Evolutionary conservation across 2,329 filamentous ascomycete species (phyloP), one percentile per base, ranked within the genome.

Genomic region (Exophiala mesophila): DNA sequence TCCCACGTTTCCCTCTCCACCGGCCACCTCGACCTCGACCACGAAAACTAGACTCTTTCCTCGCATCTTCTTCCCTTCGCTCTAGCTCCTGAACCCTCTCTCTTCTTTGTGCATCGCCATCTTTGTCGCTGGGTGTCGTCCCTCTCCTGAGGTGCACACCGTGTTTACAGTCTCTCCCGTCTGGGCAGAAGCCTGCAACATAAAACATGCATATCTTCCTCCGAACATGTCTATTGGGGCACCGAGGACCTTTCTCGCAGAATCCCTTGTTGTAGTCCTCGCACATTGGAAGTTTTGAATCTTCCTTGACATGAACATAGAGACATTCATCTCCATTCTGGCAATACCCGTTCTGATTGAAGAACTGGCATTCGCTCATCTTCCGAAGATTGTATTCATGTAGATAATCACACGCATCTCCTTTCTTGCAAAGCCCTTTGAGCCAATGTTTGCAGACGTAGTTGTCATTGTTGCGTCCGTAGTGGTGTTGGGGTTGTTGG

Each of bases 361-460:
- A 97, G 67, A 95, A 94, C 60, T 94, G 94, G 70, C 92, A 98
- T 70, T 97, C 92, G 50, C 92, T 89, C 88, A 97, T 97, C 66
- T 92, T 89, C 52, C 92, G 82, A 55, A 98, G 77, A 68, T 98
- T 97, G 73, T 96, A 98, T 68, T 97, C 92, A 74, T 98, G 92
- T 36, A 97, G 74, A 59, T 97, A 98, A 71, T 98, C 92, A 80
- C 92, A 98, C 55, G 82, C 80, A 61, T 96, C 84, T 58, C 90
- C 92, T 68, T 97, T 97, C 63, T 98, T 98, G 74, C 92, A 98
- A 15, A 98, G 79, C 0, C 89, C 90, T 53, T 94, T 86, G 59
- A 97, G 81, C 82, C 92, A 97, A 74, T 97, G 92, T 71, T 98
- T 98, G 80, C 92, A 98, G 48, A 98, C 90, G 12, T 97, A 80